Evolutionary conservation across 176 grass and related monocot species (phyloP).

Genomic region (Aegilops umbellulata): DNA sequence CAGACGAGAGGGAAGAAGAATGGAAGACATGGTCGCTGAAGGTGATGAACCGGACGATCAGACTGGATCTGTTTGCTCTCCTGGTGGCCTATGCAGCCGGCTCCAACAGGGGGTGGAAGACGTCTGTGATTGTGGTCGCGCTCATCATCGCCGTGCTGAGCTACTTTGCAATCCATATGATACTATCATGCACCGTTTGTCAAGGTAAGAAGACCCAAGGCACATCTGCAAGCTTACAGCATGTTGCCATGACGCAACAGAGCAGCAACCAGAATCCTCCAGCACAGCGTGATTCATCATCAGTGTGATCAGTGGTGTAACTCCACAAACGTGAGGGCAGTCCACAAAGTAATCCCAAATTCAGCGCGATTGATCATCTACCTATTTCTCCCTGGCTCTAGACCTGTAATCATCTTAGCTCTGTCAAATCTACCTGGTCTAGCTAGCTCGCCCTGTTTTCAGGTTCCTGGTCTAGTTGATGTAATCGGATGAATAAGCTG

Average conservation of each 20-base stretch:
- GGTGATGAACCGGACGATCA: not conserved
- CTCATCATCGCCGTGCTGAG: not conserved
- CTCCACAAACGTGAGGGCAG: not conserved
- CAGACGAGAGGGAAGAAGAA: not conserved
- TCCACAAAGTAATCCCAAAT: not conserved
- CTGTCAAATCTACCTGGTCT: not conserved
- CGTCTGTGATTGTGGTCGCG: not conserved
- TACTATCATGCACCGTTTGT: not conserved
- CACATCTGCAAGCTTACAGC: too few relatives aligned
- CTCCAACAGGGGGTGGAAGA: slow-evolving; percentile 13
- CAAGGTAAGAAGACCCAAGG: not conserved
- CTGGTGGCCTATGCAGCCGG: slow-evolving; percentile 17
- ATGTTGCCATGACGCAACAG: not conserved
- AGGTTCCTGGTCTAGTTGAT: not conserved
- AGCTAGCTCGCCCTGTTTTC: not conserved
- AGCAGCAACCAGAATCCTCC: not conserved
- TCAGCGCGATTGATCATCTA: not conserved
- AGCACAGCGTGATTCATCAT: not conserved
- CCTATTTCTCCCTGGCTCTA: not conserved
- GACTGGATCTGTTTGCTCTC: slow-evolving; percentile 27
- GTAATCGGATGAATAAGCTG: not conserved
- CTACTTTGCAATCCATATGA: not conserved
- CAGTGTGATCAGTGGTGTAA: not conserved
- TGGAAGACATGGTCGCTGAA: not conserved
- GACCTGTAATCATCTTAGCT: not conserved